Conservation (phyloP, 1,284 basidiomycete species). For the Tremellales sp. region DNA sequence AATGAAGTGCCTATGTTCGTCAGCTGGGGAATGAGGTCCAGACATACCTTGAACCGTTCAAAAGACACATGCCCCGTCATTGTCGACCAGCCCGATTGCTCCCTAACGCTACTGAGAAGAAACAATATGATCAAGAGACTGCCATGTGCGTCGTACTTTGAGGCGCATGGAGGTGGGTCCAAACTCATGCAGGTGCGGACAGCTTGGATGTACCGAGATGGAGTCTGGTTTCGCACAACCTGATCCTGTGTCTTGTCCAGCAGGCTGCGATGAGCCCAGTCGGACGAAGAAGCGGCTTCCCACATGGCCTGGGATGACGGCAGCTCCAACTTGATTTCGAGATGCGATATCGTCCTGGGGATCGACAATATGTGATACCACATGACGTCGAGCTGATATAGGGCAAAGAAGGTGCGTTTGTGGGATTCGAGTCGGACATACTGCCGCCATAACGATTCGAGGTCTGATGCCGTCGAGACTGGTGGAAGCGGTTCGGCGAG, state of each 20-base stretch:
- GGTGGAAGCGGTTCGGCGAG: conserved; percentile 17
- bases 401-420: conserved; percentile 20
- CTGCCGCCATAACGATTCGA: conserved; percentile 18
- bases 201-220: conserved; percentile 15
- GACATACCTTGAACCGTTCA: conserved; percentile 29
- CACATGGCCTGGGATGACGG: conserved; percentile 20
- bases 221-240: too few species aligned
- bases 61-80: conserved; percentile 31
- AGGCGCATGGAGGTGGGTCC: not conserved
- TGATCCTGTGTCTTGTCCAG: not conserved
- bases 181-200: conserved; percentile 10
- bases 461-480: conserved; percentile 6
- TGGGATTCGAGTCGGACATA: conserved; percentile 20
- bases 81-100: conserved; percentile 34
- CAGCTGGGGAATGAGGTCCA: not conserved
- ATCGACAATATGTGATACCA: conserved; percentile 32
- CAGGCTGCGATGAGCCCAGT: conserved; percentile 30
- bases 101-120: conserved; percentile 20
- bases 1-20: conserved; percentile 11
- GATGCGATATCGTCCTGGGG: conserved; percentile 28
- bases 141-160: conserved; percentile 10
- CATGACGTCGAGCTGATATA: conserved; percentile 25
- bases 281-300: conserved; percentile 9
- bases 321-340: conserved; percentile 35
- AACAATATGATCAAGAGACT: conserved; percentile 21